These are phyloP conservation scores for Colletotrichum kahawae DNA, from an alignment of 2,329 filamentous ascomycete genomes.

Conservation along the genomic window DNA sequence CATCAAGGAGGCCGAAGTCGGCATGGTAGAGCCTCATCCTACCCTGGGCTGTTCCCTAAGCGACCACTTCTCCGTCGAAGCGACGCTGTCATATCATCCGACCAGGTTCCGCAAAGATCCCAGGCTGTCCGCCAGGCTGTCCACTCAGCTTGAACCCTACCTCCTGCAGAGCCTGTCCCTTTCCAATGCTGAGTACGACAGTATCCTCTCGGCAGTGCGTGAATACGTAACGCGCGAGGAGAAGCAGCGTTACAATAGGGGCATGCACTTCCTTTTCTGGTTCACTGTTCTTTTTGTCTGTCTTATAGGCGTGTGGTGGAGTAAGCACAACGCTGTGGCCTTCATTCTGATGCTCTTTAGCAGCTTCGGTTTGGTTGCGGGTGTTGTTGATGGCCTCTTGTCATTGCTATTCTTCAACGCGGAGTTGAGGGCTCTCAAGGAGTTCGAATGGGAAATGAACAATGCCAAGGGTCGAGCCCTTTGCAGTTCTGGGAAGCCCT, in stretches of 20 bases:
- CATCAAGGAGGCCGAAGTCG: slow-evolving; percentile 73
- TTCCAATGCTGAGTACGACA: slow-evolving; percentile 50
- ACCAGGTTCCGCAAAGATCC: slow-evolving; percentile 27
- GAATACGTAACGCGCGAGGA: slow-evolving; percentile 75
- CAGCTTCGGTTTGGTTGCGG: slow-evolving; percentile 77
- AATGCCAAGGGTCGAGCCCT: slow-evolving; percentile 59
- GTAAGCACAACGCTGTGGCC: slow-evolving; percentile 73
- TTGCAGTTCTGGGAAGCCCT: neutral
- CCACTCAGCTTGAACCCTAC: slow-evolving; percentile 35
- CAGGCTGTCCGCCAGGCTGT: slow-evolving; percentile 25
- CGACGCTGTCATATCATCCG: slow-evolving; percentile 66
- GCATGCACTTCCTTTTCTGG: slow-evolving; percentile 74
- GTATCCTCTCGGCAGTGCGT: slow-evolving; percentile 74
- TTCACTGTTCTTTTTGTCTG: slow-evolving; percentile 74
- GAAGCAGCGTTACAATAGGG: slow-evolving; percentile 72
- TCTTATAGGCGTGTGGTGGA: slow-evolving; percentile 86
- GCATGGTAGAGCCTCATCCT: slow-evolving; percentile 83
- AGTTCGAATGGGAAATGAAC: slow-evolving; percentile 92
- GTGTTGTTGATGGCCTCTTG: slow-evolving; percentile 84
- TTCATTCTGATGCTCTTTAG: slow-evolving; percentile 83
- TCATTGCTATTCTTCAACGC: slow-evolving; percentile 85
- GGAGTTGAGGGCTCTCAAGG: slow-evolving; percentile 81
- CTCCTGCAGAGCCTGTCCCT: slow-evolving; percentile 25
- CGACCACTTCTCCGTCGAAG: slow-evolving; percentile 92
- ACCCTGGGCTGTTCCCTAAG: slow-evolving; percentile 84